Base-by-base conservation (phyloP, 371 early-diverging fungal species). In the Amoeboaphelidium protococcarum region DNA sequence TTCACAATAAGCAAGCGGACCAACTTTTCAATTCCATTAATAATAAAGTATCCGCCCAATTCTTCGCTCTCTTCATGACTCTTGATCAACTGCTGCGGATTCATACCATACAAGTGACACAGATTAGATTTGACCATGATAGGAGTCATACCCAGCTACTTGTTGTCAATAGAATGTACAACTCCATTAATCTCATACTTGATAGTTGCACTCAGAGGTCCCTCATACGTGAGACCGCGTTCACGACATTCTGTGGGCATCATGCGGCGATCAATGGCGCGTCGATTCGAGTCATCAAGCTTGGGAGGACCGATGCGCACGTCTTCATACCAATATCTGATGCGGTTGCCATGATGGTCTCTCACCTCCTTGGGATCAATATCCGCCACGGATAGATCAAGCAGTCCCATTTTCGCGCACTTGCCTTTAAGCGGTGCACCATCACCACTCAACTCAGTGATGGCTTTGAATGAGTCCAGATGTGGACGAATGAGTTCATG, bases 21-120 rank as follows among this genome's bases (percentile, higher is more conserved):
- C 41, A 98, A 64, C 55, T 86, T 85, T 55, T 99, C 98, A 54
- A 86, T 85, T 52, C 99, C 99, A 65, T 97, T 95, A 25, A 87
- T 71, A 53, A 99, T 70, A 56, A 99, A 99, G 65, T 92, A 97
- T 47, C 98, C 99, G 52, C 99, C 99, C 69, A 86, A 74, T 54
- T 95, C 96, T 51, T 82, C 84, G 4, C 84, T 64, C 53, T 96
- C 97, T 64, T 97, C 98, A 46, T 82, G 75, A 42, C 70, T 72
- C 31, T 63, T 60, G 43, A 89, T 64, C 26, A 88, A 67, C 26
- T 87, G 74, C 41, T 68, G 67, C 13, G 94, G 77, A 19, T 66
- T 72, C 59, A 84, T 67, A 12, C 69, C 68, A 25, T 80, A 54
- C 47, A 91, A 61, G 52, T 92, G 76, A 61, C 92, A 92, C 24